A percentile compares a stretch with the other conserved stretches of the same genome.
Conservation (phyloP, 1,284 basidiomycete genomes). For the Volvariella volvacea region DNA sequence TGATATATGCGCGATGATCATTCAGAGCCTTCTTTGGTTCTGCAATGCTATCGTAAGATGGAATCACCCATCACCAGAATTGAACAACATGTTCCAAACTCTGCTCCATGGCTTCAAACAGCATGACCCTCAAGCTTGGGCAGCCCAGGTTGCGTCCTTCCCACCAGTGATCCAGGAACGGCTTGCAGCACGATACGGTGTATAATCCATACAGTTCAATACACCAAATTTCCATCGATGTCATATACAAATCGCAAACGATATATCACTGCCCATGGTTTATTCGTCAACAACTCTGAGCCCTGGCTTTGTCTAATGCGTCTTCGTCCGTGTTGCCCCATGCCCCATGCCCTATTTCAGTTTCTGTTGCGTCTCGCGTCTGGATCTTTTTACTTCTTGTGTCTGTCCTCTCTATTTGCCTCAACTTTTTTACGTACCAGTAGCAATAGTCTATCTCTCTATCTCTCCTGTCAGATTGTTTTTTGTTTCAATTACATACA, state of each 20-base stretch:
- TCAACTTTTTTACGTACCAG: conserved; percentile 9
- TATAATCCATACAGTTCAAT: conserved; percentile 32
- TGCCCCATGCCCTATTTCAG: conserved; percentile 10
- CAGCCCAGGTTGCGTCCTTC: conserved; percentile 67
- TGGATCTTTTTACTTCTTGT: conserved; percentile 39
- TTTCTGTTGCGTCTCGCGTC: conserved; percentile 31
- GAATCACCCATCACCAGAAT: conserved; percentile 82
- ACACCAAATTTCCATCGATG: conserved; percentile 9
- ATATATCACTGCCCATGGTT: neutral
- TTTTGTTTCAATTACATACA: too few species aligned
- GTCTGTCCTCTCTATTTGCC: conserved; percentile 29
- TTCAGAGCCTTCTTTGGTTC: conserved; percentile 87
- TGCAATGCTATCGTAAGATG: conserved; percentile 96
- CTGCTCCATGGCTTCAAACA: conserved; percentile 81
- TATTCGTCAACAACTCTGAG: conserved; percentile 9
- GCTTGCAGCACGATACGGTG: conserved; percentile 68
- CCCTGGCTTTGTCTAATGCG: conserved; percentile 14
- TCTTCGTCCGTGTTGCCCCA: conserved; percentile 7
- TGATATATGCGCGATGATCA: neutral
- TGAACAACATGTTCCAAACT: conserved; percentile 87
- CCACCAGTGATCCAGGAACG: conserved; percentile 77
- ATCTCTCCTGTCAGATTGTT: conserved; percentile 7
- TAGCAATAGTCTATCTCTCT: conserved; percentile 7
- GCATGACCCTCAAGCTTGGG: conserved; percentile 76
- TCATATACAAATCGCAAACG: conserved; percentile 6